Percentiles rank a stretch among this genome's conserved stretches.
Evolutionary conservation across 2,329 filamentous ascomycete genomes (phyloP).

Genomic region (Iodosphaeria phyllophila): DNA sequence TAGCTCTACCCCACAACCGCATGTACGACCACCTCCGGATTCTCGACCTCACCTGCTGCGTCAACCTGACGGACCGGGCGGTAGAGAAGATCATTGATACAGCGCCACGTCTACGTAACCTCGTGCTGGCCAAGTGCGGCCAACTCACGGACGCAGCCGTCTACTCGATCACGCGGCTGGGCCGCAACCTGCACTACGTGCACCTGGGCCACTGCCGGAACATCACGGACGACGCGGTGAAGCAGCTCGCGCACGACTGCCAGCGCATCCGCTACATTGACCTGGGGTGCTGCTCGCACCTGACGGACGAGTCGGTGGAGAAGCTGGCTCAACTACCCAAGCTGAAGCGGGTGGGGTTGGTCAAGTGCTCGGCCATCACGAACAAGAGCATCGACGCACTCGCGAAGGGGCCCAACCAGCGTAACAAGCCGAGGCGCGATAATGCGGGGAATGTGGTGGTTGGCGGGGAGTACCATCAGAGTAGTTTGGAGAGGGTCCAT

Average conservation of each 20-base stretch:
- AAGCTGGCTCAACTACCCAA: constrained; percentile 78
- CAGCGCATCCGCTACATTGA: constrained; percentile 96
- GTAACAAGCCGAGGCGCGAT: constrained; percentile 28
- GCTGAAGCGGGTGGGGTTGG: constrained; percentile 80
- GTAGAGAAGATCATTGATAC: constrained; percentile 75
- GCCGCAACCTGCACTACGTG: constrained; percentile 93
- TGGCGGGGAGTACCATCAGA: constrained; percentile 36
- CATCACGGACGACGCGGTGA: constrained; percentile 79
- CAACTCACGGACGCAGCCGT: constrained; percentile 84
- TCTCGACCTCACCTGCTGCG: constrained; percentile 80
- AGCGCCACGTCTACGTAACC: constrained; percentile 74
- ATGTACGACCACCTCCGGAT: constrained; percentile 81
- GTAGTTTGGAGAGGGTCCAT: constrained; percentile 80
- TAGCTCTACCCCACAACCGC: constrained; percentile 49
- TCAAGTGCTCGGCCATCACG: constrained; percentile 84
- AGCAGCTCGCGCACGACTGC: constrained; percentile 65
- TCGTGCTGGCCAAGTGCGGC: constrained; percentile 86
- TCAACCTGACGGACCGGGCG: constrained; percentile 65
- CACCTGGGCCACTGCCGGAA: constrained; percentile 86
- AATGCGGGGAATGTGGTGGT: constrained; percentile 24
- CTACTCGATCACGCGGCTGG: constrained; percentile 67
- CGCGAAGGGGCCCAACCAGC: constrained; percentile 49
- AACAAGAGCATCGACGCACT: constrained; percentile 76
- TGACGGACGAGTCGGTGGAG: constrained; percentile 76
- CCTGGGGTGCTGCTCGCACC: constrained; percentile 75